These are phyloP conservation scores for Trichophyton verrucosum DNA, from an alignment of 2,329 filamentous ascomycete species.

Conservation along the genomic window DNA sequence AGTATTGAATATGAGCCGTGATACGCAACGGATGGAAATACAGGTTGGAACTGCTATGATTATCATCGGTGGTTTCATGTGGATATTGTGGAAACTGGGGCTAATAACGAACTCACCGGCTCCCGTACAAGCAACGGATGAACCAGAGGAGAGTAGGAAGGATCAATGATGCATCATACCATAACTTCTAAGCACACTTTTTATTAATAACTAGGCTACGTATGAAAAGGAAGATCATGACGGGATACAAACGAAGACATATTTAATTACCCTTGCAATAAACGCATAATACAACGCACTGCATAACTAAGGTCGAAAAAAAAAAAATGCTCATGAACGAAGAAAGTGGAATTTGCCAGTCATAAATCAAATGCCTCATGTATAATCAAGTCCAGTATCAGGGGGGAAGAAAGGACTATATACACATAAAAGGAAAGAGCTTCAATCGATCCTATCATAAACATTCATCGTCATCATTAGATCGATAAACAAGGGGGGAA, in stretches of 20 bases:
- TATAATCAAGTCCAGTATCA: neutral
- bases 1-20: slow-evolving; percentile 45
- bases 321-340: neutral
- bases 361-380: slow-evolving; percentile 2
- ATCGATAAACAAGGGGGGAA: neutral
- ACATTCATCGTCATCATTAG: slow-evolving; percentile 3
- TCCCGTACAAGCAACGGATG: slow-evolving; percentile 9
- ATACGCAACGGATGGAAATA: slow-evolving; percentile 32
- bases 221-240: slow-evolving; percentile 3
- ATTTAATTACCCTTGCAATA: neutral
- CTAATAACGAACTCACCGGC: slow-evolving; percentile 19
- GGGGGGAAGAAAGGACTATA: neutral
- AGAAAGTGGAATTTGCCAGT: neutral
- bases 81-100: slow-evolving; percentile 52
- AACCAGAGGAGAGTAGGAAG: slow-evolving; percentile 9
- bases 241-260: neutral
- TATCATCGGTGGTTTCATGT: slow-evolving; percentile 54
- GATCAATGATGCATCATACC: slow-evolving; percentile 2
- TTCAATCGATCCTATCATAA: slow-evolving; percentile 1
- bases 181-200: neutral
- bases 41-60: slow-evolving; percentile 45
- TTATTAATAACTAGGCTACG: neutral
- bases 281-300: too few species aligned
- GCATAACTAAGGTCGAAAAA: too few species aligned
- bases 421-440: neutral